phyloP scores from a whole-genome alignment of 164 flowering plant species.

The Magnolia kwangsiensis region DNA sequence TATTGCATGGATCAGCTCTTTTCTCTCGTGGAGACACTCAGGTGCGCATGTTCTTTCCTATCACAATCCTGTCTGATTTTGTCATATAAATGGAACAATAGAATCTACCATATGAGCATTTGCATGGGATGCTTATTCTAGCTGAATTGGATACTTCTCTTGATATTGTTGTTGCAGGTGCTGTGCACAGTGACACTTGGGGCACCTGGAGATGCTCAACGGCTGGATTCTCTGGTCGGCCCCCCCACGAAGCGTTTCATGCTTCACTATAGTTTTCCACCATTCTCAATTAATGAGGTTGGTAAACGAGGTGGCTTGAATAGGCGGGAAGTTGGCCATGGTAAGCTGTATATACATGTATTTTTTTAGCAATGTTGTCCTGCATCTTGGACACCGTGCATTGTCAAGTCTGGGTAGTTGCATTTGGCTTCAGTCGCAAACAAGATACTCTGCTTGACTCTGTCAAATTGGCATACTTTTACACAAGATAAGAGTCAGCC shows the following conservation, averaged over 20 bases:
- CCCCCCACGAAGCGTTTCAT: conserved; percentile 89
- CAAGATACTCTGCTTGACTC: background rate
- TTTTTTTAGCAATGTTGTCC: background rate
- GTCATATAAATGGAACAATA: background rate
- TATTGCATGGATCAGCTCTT: conserved; percentile 83
- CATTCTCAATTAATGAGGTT: conserved; percentile 92
- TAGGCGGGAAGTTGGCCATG: conserved; percentile 99
- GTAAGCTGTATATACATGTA: conserved; percentile 29
- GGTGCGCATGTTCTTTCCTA: conserved; percentile 32
- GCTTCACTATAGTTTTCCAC: conserved; percentile 99
- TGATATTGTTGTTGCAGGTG: conserved; percentile 47
- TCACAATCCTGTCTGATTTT: background rate
- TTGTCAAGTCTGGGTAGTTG: background rate
- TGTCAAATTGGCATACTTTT: background rate
- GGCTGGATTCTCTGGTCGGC: conserved; percentile 81
- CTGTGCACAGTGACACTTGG: conserved; percentile 95
- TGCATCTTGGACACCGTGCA: background rate
- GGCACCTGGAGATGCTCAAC: conserved; percentile 93
- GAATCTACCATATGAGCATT: background rate
- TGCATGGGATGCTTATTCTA: background rate
- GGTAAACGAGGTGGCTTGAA: conserved; percentile 86
- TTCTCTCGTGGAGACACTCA: conserved; percentile 97
- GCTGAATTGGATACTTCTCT: background rate
- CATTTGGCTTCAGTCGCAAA: background rate
- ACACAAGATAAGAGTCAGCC: background rate